Percentiles rank a stretch among this genome's conserved stretches.
These are phyloP conservation scores for Yamadazyma scolyti DNA, from an alignment of 805 yeast genomes.

Conservation along the genomic window DNA sequence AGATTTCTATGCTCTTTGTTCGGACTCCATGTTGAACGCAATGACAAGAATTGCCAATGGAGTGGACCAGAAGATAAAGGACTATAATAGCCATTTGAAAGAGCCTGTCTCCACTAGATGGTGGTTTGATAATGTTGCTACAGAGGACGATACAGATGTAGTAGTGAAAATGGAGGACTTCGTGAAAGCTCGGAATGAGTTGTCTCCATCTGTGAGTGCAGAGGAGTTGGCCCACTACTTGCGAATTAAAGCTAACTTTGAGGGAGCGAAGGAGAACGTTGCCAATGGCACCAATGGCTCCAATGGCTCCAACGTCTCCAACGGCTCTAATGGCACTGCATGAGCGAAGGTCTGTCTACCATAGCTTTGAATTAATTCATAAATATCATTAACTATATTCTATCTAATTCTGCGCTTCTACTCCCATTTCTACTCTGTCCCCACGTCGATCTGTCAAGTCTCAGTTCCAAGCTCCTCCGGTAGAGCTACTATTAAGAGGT, in stretches of 20 bases:
- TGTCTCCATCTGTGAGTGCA: slow-evolving; percentile 81
- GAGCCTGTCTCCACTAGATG: slow-evolving; percentile 63
- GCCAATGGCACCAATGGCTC: too few relatives aligned
- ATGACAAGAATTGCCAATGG: slow-evolving; percentile 85
- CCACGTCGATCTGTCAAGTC: too few relatives aligned
- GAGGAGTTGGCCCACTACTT: slow-evolving; percentile 84
- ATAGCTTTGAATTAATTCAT: too few relatives aligned
- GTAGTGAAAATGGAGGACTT: slow-evolving; percentile 71
- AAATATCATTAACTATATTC: too few relatives aligned
- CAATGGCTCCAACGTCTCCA: too few relatives aligned
- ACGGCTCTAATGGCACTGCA: too few relatives aligned
- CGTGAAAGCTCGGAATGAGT: slow-evolving; percentile 63
- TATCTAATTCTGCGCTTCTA: too few relatives aligned
- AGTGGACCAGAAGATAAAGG: slow-evolving; percentile 62
- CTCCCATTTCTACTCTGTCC: too few relatives aligned
- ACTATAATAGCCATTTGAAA: slow-evolving; percentile 40
- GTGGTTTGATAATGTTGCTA: slow-evolving; percentile 88
- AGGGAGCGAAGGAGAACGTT: slow-evolving; percentile 58
- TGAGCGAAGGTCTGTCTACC: too few relatives aligned
- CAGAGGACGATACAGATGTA: slow-evolving; percentile 62
- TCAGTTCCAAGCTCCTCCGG: too few relatives aligned
- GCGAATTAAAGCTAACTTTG: slow-evolving; percentile 75
- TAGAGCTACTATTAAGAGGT: too few relatives aligned
- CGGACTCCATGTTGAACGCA: slow-evolving; percentile 94
- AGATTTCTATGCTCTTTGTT: slow-evolving; percentile 92